Base-by-base conservation (phyloP, 768 basidiomycete species). In the Russula vinacea region DNA sequence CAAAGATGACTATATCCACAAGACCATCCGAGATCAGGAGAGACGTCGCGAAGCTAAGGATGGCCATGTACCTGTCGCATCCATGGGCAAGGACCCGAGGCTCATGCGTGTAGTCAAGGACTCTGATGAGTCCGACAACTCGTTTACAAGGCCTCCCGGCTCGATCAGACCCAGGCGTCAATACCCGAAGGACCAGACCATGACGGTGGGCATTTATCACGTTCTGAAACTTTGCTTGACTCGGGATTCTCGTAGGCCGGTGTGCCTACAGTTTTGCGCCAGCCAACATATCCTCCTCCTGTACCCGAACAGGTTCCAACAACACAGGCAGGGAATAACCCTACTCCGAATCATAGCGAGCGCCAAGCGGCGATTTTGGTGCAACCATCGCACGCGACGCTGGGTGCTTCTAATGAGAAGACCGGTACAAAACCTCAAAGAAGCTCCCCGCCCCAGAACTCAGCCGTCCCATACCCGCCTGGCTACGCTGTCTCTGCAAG, bases 401-500 rank as follows among this genome's bases (percentile, higher is more conserved):
- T 13, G 16, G 50, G 42, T 14, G 11, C 24, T 44, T 44, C 59
- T 24, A 58, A 57, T 16, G 58, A 58, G 10, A 56, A 51, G 50
- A 29, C 59, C n/a, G 22, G 49, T 26, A 32, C 58, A 26, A 67
- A 62, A 32, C 50, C 52, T 14, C 66, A 58, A 37, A 68, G 47
- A 33, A 29, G 53, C 22, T 67, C 67, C 29, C 60, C 60, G 2
- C 68, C 67, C 8, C 64, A 58, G n/a, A 65, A 62, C 35, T 54
- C 58, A 40, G 61, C 59, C 8, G 51, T 65, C 7, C 68, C 67
- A 22, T 70, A 68, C 29, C 69, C 68, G 32, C 69, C 69, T 42
- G 69, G 64, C n/a, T 68, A 70, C 61, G 68, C 62, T 51, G 62
- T 65, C 37, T 69, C 69, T 17, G 65, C 57, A 54, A 69, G 68